Evolutionary conservation across 2,329 filamentous ascomycete genomes (phyloP).

Genomic region (Cadophora gregata): DNA sequence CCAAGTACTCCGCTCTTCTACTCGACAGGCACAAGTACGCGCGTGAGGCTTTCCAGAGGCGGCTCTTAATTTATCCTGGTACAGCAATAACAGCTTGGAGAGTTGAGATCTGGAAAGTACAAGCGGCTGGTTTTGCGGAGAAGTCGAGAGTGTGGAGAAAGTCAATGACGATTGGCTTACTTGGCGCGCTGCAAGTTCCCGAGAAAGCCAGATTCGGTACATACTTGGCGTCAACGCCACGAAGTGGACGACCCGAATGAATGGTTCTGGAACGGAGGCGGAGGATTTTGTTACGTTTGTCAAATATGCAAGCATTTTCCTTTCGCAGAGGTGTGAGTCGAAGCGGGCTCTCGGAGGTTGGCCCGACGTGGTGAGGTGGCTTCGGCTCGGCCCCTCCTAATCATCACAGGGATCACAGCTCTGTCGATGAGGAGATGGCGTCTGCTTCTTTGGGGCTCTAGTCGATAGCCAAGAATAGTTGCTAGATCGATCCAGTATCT

Average conservation of each 20-base stretch:
- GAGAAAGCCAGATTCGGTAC: neutral
- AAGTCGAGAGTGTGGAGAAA: neutral
- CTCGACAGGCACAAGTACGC: neutral
- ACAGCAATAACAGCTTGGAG: too few relatives aligned
- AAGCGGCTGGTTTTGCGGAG: neutral
- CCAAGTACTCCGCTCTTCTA: neutral
- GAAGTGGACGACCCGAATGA: neutral
- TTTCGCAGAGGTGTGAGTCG: neutral
- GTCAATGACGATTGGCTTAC: constrained; percentile 13
- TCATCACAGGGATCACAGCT: too few relatives aligned
- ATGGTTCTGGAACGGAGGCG: neutral
- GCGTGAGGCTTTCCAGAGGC: neutral
- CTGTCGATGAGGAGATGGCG: too few relatives aligned
- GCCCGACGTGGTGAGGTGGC: too few relatives aligned
- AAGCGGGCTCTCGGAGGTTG: too few relatives aligned
- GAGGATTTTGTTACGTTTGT: neutral
- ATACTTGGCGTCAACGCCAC: too few relatives aligned
- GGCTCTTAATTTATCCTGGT: too few relatives aligned
- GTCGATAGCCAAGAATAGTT: neutral
- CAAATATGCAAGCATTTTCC: neutral
- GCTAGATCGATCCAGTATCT: neutral
- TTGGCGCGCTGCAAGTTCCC: neutral
- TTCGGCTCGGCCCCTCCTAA: neutral
- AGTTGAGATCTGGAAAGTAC: too few relatives aligned
- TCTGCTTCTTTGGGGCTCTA: neutral